Conservation (phyloP, 345 rosid genomes). For the Diplotaxis tenuifolia region DNA sequence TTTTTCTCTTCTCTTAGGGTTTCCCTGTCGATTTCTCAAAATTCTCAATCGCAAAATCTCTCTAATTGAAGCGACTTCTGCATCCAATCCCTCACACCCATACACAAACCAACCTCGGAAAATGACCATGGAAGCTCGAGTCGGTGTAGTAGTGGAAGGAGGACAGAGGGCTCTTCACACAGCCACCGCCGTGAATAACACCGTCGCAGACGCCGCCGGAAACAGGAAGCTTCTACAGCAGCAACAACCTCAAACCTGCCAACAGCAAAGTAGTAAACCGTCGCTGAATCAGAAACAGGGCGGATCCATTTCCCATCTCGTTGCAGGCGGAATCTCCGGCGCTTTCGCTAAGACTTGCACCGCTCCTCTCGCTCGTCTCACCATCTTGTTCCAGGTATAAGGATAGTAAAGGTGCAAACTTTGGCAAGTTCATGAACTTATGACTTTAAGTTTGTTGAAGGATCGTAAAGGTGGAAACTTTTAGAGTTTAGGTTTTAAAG, state of each 20-base stretch:
- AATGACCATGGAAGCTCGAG: conserved; percentile 74
- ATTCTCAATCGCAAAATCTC: neutral
- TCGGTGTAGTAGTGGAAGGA: conserved; percentile 79
- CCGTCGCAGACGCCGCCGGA: conserved; percentile 61
- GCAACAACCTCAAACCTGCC: conserved; percentile 35
- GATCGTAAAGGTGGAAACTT: conserved; percentile 14
- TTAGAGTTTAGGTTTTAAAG: neutral
- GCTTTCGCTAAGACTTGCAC: conserved; percentile 97
- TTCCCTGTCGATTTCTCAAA: conserved; percentile 8
- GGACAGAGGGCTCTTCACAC: conserved; percentile 69
- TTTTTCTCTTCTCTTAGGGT: conserved; percentile 37
- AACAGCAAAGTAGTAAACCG: conserved; percentile 26
- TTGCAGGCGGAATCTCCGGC: conserved; percentile 95
- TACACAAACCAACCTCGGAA: neutral
- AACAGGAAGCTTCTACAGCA: conserved; percentile 55
- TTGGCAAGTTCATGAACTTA: neutral
- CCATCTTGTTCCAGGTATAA: conserved; percentile 96
- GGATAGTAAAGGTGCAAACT: conserved; percentile 16
- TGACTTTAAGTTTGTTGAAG: too few relatives aligned
- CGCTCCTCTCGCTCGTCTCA: conserved; percentile 95
- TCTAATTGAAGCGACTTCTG: conserved; percentile 6
- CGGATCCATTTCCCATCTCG: conserved; percentile 58
- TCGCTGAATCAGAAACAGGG: conserved; percentile 43
- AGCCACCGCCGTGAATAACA: conserved; percentile 47
- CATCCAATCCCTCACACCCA: neutral